phyloP scores from a whole-genome alignment of 257 asterid species.

The Hygrophila difformis region DNA sequence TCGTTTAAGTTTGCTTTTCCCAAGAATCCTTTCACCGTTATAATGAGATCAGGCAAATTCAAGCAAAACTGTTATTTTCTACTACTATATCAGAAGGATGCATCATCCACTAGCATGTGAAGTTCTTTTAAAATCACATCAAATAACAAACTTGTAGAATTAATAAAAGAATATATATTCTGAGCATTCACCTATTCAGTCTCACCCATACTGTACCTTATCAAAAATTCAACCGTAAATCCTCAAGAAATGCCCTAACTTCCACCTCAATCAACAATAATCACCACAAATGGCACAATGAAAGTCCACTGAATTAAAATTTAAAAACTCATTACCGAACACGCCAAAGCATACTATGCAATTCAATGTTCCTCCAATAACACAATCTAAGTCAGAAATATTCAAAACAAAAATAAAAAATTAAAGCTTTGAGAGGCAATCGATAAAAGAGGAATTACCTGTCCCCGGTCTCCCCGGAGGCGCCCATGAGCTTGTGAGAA shows the following conservation, averaged over 20 bases:
- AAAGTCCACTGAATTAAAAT: not conserved
- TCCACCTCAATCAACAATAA: constrained; percentile 7
- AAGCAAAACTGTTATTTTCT: too few relatives aligned
- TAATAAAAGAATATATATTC: not conserved
- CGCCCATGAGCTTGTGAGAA: constrained; percentile 95
- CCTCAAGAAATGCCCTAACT: not conserved
- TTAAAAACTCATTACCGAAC: not conserved
- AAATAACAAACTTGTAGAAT: too few relatives aligned
- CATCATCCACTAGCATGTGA: too few relatives aligned
- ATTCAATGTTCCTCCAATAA: not conserved
- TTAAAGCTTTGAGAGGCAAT: too few relatives aligned
- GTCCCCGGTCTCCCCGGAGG: constrained; percentile 96
- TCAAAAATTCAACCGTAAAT: constrained; percentile 1
- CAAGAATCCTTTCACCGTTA: too few relatives aligned
- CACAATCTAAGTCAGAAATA: too few relatives aligned
- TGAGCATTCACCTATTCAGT: not conserved
- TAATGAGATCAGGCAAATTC: too few relatives aligned
- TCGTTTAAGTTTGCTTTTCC: too few relatives aligned
- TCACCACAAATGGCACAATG: not conserved
- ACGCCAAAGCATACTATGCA: not conserved
- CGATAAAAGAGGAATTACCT: constrained; percentile 32
- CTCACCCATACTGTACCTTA: not conserved
- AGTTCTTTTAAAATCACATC: too few relatives aligned
- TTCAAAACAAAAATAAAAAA: too few relatives aligned
- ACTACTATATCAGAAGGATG: too few relatives aligned